Base-by-base conservation (phyloP, 305 asterid species). In the Rubia tinctorum region DNA sequence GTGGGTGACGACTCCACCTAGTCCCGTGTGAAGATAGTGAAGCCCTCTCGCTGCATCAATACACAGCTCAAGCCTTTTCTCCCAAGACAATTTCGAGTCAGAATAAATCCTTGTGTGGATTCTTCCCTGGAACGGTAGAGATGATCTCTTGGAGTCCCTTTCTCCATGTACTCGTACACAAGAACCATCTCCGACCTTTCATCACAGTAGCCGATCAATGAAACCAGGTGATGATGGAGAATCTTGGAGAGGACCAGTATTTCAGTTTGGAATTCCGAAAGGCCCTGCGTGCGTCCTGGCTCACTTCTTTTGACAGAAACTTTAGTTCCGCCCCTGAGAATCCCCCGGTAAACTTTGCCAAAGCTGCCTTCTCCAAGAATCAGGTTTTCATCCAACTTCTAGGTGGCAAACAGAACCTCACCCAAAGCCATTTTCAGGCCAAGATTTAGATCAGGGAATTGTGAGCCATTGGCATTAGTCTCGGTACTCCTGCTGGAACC, bases 251-350 rank as follows among this genome's bases (percentile, higher is more conserved):
- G 56, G 23, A 88, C 60, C 76, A 40, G 73, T 55, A 86, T 82
- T 63, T 88, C 91, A 0, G 88, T 88, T 22, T 83, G 85, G 72
- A 88, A 88, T 55, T 88, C 91, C 0, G 79, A 71, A 10, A 82
- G 69, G 60, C 94, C 93, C 76, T 88, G 91, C 0, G 83, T 86
- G 30, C 78, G 72, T 59, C 90, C 88, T 0, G 83, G 78, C 73
- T 88, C 86, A 23, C 91, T 81, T 77, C 94, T 79, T 60, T 88
- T 88, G n/a, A 88, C 83, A 12, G 94, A 91, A 45, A 88, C 90
- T 65, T 78, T 85, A 2, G 65, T 77, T 10, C 90, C 90, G 15
- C 73, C 74, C 43, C 76, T 75, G 39, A 84, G 62, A 42, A 27
- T 74, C 18, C 90, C 91, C 43, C 78, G 80, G 77, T 88, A 88